Conservation (phyloP, 345 rosid genomes). For the Linum lewisii region DNA sequence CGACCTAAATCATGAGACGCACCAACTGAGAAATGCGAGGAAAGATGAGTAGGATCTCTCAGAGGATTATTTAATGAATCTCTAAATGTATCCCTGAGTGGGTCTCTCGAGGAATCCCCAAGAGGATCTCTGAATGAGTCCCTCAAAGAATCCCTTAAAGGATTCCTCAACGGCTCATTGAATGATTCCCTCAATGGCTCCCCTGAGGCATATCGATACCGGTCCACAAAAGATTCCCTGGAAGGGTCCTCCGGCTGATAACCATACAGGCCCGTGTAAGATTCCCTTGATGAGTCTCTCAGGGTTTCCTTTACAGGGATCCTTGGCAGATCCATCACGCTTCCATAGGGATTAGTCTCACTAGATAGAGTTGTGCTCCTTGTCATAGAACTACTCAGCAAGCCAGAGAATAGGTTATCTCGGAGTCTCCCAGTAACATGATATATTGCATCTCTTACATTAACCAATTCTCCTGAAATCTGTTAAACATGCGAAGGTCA, state of each 20-base stretch:
- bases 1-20: conserved; percentile 31
- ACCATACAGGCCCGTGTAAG: neutral
- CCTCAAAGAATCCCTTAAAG: neutral
- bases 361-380: conserved; percentile 36
- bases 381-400: conserved; percentile 25
- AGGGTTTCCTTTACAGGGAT: conserved; percentile 4
- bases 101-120: neutral
- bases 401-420: conserved; percentile 48
- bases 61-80: conserved; percentile 6
- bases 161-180: conserved; percentile 1
- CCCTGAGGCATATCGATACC: conserved; percentile 4
- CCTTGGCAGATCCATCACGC: conserved; percentile 10
- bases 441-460: conserved; percentile 71
- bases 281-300: conserved; percentile 11
- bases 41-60: conserved; percentile 28
- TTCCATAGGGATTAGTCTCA: conserved; percentile 42
- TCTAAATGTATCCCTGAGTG: neutral
- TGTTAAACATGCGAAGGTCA: conserved; percentile 27
- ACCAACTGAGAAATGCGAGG: conserved; percentile 23
- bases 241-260: neutral
- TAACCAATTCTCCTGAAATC: conserved; percentile 69
- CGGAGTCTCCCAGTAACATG: conserved; percentile 72
- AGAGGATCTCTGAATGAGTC: neutral
- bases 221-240: conserved; percentile 6
- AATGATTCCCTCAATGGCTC: conserved; percentile 8